Conservation (phyloP, 1,284 basidiomycete species). For the Irpex sp. region DNA sequence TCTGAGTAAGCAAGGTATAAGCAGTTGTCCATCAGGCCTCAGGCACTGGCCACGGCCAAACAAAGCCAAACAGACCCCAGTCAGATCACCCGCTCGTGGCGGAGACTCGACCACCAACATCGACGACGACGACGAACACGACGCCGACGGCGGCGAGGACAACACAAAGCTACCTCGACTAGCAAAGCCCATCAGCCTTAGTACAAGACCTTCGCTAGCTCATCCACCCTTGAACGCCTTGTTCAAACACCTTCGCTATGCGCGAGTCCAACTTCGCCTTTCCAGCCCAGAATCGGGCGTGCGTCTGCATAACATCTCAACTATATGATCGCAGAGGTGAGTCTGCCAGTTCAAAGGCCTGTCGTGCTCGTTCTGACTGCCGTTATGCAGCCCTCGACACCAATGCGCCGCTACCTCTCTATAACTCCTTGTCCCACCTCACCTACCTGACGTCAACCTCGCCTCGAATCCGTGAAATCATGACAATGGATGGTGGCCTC, state of each 20-base stretch:
- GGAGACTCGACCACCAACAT: slow-evolving; percentile 19
- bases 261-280: slow-evolving; percentile 97
- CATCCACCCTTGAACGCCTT: slow-evolving; percentile 2
- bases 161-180: slow-evolving; percentile 17
- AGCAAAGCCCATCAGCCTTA: not conserved
- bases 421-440: slow-evolving; percentile 97
- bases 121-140: slow-evolving; percentile 22
- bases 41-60: slow-evolving; percentile 26
- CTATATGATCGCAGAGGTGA: slow-evolving; percentile 94
- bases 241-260: slow-evolving; percentile 46
- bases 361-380: slow-evolving; percentile 6
- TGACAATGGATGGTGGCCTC: slow-evolving; percentile 96
- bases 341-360: slow-evolving; percentile 28
- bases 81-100: slow-evolving; percentile 26
- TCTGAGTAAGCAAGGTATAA: not conserved
- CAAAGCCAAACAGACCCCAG: slow-evolving; percentile 29
- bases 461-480: slow-evolving; percentile 95
- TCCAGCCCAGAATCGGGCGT: slow-evolving; percentile 93
- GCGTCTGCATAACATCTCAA: slow-evolving; percentile 91
- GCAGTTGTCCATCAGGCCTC: slow-evolving; percentile 6
- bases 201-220: slow-evolving; percentile 9
- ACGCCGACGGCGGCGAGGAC: slow-evolving; percentile 20
- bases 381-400: slow-evolving; percentile 82
- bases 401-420: slow-evolving; percentile 84
- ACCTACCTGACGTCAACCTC: slow-evolving; percentile 97